Evolutionary conservation across 345 rosid genomes (phyloP), one percentile per base, ranked within the genome.

Genomic region (Cardamine chenopodiifolia): DNA sequence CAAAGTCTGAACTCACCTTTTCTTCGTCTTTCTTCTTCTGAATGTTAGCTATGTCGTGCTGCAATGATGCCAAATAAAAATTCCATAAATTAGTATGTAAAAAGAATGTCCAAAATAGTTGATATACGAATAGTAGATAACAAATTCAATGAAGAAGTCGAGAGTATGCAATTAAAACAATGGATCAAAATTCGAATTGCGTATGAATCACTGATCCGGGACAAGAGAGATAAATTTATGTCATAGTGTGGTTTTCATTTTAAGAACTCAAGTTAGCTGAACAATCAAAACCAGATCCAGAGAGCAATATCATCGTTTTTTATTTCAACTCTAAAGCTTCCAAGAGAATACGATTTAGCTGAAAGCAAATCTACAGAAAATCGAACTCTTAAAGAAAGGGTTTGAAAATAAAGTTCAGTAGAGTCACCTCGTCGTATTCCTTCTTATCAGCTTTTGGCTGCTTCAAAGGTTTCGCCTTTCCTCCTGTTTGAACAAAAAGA

Each of bases 391-490:
- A 17, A 25, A 5, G 4, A 34, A 34, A 12, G 2, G 10, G 2
- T 37, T 12, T 20, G 45, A 4, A 58, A 19, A 13, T 8, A 8
- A 25, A 8, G 42, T 53, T 52, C 2, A 73, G 34, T 69, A 35
- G 63, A 68, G 8, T 25, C 82, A 90, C 97, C 90, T 90, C 96
- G 55, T 89, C 96, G 73, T 87, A 89, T 0, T 44, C 93, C 62
- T 88, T 90, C 90, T 90, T 90, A 0, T 79, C 87, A 35, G 74
- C 48, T 77, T 88, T 90, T 28, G 96, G 88, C 53, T 80, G 85
- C 90, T 90, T 90, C 96, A 90, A 83, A 72, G 96, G 96, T 80
- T 90, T 90, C 32, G 89, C 86, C 73, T 90, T 90, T 76, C 96
- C 96, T 78, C 92, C 92, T 87, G n/a, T 37, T 50, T 11, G 7